Evolutionary conservation across 2,329 filamentous ascomycete species (phyloP), one percentile per base, ranked within the genome.

Genomic region (Colletotrichum lini): DNA sequence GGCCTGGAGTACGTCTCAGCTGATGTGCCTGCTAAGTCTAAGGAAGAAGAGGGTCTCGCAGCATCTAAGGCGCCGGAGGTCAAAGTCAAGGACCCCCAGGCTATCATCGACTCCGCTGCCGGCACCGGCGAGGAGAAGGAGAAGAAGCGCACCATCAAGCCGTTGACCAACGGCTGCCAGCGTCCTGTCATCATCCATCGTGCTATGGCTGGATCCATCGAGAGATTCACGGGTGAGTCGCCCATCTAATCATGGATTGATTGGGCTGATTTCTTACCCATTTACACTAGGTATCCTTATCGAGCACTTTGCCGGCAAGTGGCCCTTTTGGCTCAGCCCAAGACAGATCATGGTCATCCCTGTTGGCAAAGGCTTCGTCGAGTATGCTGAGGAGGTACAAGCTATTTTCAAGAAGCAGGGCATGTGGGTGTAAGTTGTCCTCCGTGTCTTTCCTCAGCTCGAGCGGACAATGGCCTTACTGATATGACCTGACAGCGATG

Each of bases 251-350:
- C n/a, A 12, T 26, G 21, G 21, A 26, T 3, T 13, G 21, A 26
- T 3, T 13, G 18, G 13, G 15, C n/a, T 26, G 40, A 5, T 52
- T 53, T 44, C 62, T 70, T n/a, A 74, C 57, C 4, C 12, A 12
- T 15, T 87, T 89, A 81, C 84, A 87, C 87, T 93, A 78, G 94
- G 90, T 74, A 94, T 96, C 74, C 86, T 96, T 72, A 93, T 90
- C 56, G 94, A 96, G 86, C 94, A 96, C 82, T 96, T 94, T 79
- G 93, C 88, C 65, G 94, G 94, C 76, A 95, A 95, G 84, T 96
- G 94, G 94, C 94, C 94, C 1, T 94, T 96, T 87, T 96, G 94
- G 94, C 84, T 96, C 73, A 94, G 91, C 76, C 94, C 93, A n/a
- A 89, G 94, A 62, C 94, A 96, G 82, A 90, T 96, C 74, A 86